Conservation (phyloP, 805 yeast genomes). For the Sungouiozyma ichnusensis region DNA sequence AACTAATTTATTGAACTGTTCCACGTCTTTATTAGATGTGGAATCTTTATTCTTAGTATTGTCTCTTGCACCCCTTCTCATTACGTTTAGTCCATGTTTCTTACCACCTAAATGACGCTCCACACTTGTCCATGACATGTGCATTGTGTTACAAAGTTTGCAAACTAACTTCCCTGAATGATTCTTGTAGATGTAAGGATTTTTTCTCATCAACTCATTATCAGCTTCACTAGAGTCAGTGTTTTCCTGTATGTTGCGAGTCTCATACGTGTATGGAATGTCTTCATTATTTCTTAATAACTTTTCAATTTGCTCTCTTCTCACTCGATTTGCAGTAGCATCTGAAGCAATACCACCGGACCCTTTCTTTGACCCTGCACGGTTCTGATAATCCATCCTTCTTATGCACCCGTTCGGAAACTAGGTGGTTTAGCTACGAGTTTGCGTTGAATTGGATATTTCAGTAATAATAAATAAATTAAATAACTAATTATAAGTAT, state of each 20-base stretch:
- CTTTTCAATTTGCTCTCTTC: constrained; percentile 57
- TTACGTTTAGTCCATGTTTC: constrained; percentile 67
- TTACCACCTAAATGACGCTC: constrained; percentile 76
- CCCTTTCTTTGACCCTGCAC: constrained; percentile 87
- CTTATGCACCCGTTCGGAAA: too few species aligned
- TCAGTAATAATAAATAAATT: neutral
- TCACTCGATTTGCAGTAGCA: constrained; percentile 56
- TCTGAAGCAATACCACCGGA: constrained; percentile 80
- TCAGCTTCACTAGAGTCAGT: constrained; percentile 31
- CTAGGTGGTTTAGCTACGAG: too few species aligned
- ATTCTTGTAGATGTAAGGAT: constrained; percentile 74
- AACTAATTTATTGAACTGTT: constrained; percentile 14
- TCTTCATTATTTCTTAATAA: constrained; percentile 36
- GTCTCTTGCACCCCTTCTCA: constrained; percentile 38
- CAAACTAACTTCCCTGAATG: constrained; percentile 83
- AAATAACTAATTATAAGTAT: neutral
- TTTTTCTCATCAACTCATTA: constrained; percentile 7
- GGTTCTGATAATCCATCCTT: constrained; percentile 74
- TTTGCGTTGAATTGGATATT: too few species aligned
- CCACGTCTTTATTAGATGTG: neutral
- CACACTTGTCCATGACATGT: constrained; percentile 69
- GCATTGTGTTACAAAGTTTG: constrained; percentile 72
- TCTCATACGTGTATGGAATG: constrained; percentile 31
- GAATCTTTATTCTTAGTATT: neutral
- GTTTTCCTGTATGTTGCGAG: constrained; percentile 35